Percentiles rank a stretch among this genome's conserved stretches.
phyloP scores from a whole-genome alignment of 768 basidiomycete species.

The Mycena metata region DNA sequence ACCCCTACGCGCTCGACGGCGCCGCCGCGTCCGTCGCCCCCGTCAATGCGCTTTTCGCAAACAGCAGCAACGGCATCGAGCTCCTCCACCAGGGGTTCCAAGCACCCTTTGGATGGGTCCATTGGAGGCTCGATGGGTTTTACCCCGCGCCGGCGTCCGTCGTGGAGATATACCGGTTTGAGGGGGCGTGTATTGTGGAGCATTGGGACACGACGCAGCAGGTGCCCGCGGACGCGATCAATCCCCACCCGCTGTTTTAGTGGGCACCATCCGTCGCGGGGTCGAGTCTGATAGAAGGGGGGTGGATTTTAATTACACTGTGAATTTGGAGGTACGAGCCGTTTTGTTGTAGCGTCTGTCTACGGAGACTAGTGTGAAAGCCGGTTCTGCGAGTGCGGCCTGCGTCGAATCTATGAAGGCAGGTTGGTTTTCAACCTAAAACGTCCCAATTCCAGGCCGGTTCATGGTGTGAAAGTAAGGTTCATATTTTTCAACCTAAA shows the following conservation, averaged over 20 bases:
- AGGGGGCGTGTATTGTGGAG: constrained; percentile 13
- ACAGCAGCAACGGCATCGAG: background rate
- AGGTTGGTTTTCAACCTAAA: too few species aligned
- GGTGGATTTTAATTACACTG: too few species aligned
- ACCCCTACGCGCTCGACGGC: constrained; percentile 14
- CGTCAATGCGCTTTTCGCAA: background rate
- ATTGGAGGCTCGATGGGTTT: constrained; percentile 17
- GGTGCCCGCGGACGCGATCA: constrained; percentile 10
- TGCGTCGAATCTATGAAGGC: too few species aligned
- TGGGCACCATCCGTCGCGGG: too few species aligned
- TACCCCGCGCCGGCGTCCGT: background rate
- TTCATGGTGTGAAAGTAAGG: too few species aligned
- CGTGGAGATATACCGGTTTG: background rate
- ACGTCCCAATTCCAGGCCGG: too few species aligned
- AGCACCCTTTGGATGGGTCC: constrained; percentile 22
- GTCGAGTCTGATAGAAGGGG: too few species aligned
- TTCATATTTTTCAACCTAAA: too few species aligned
- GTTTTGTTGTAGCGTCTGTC: too few species aligned
- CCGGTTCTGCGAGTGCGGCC: too few species aligned
- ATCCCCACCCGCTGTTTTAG: constrained; percentile 21
- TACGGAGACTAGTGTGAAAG: too few species aligned
- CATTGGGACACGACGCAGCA: constrained; percentile 22
- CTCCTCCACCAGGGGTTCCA: constrained; percentile 10
- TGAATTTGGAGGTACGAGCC: too few species aligned
- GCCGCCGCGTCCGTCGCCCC: background rate